Evolutionary conservation across 2,329 filamentous ascomycete species (phyloP), one percentile per base, ranked within the genome.

Genomic region (Tolypocladium pustulatum): DNA sequence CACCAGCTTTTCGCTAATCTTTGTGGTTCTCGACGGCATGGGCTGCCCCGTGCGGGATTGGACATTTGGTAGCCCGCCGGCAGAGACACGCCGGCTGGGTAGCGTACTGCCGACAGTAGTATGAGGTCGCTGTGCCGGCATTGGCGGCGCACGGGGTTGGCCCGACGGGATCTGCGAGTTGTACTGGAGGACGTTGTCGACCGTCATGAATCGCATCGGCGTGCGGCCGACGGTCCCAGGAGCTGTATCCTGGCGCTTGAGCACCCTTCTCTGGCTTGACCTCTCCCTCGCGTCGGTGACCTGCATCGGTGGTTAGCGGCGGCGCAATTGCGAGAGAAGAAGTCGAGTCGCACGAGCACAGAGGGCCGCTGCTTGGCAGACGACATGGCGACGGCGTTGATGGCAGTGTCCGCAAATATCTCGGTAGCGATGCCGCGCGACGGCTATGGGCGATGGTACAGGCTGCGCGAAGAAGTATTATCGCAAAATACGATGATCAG

Each of bases 1-100:
- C 0, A 99, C 94, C n/a, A 99, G 80, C 75, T 97, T 97, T 76
- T 97, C 91, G 72, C 90, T 96, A 63, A 96, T 88, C 73, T 97
- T 97, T 34, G 91, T 95, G 41, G 91, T 95, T 57, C 94, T 84
- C 7, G 90, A 88, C 0, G 93, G 94, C 64, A 97, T 75, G 52
- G 78, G 81, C 58, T 84, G 80, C 61, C 80, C 81, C 57, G 77
- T 76, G 5, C 79, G 75, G 32, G 73, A 74, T 30, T 71, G 72
- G 4, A 68, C 59, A 63, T 71, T 72, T 34, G 77, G 75, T 41
- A 78, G 70, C 13, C 75, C 74, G 13, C 75, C 73, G 7, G 71
- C 66, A 13, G 67, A 61, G 40, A 69, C 63, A 10, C 72, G 66
- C n/a, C 72, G 68, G 40, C 56, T 59, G 3, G 62, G 62, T 0